Evolutionary conservation across 768 basidiomycete genomes (phyloP), one percentile per base, ranked within the genome.

Genomic region (Coprinopsis marcescibilis): DNA sequence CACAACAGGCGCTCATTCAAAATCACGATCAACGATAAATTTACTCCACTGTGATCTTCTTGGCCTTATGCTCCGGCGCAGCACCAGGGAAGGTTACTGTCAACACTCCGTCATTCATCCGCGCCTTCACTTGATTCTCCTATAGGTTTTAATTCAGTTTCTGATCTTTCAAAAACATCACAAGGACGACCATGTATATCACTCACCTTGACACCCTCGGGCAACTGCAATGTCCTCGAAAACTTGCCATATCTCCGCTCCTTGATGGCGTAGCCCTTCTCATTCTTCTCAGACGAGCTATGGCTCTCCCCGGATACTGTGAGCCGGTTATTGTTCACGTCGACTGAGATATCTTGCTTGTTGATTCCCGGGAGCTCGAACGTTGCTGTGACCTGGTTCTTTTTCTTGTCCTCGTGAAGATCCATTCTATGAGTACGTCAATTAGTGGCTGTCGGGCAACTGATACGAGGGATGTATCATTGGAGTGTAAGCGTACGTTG

Each of bases 281-380:
- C 65, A 3, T 73, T 62, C 23, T 60, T 61, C 23, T 71, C 52
- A 11, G 58, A 42, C 4, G 59, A 55, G 33, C 55, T 37, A 34
- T 60, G 65, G n/a, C 53, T 62, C 61, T 82, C 73, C 10, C 76
- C 80, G 2, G 77, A 72, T 38, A 83, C 56, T 37, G 59, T 73
- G 43, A 83, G 71, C 2, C 68, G 61, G 51, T 72, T 70, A 49
- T 73, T 67, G 48, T 72, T 67, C 7, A 78, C 54, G 45, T 81
- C 78, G 51, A 83, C 71, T 37, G 62, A 60, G 37, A 11, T 14
- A n/a, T n/a, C n/a, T n/a, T n/a, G n/a, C n/a, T n/a, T n/a, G n/a
- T n/a, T n/a, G n/a, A n/a, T n/a, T n/a, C 77, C 77, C 1, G 78
- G 77, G 3, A 80, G 59, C 52, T 80, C 78, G 52, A 80, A 76